Percentiles rank a stretch among this genome's conserved stretches.
Conservation (phyloP, 2,329 filamentous ascomycete genomes). For the Neocatenulostroma microsporum region DNA sequence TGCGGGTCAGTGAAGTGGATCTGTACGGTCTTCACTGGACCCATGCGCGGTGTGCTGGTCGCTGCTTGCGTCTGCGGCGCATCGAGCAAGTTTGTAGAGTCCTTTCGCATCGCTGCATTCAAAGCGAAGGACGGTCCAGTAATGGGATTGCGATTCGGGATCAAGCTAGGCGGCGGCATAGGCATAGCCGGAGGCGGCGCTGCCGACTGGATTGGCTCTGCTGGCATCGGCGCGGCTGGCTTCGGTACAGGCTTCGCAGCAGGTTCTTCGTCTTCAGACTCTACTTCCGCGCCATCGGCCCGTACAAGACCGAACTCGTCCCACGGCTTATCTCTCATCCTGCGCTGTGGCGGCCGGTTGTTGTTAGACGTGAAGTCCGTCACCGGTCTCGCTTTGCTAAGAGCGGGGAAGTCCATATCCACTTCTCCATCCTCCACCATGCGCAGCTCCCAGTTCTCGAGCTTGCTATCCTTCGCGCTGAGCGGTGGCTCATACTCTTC, state of each 20-base stretch:
- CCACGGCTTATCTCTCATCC: conserved; percentile 67
- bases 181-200: conserved; percentile 8
- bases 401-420: conserved; percentile 74
- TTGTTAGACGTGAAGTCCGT: conserved; percentile 72
- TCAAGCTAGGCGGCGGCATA: conserved; percentile 17
- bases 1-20: conserved; percentile 66
- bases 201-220: no score
- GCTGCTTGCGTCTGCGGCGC: conserved; percentile 36
- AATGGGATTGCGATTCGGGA: conserved; percentile 44
- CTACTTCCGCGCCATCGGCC: conserved; percentile 59
- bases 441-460: conserved; percentile 74
- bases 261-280: conserved; percentile 54
- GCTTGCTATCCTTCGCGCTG: conserved; percentile 58
- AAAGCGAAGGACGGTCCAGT: conserved; percentile 42
- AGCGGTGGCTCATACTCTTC: conserved; percentile 65
- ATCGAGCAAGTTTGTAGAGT: conserved; percentile 37
- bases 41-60: conserved; percentile 42
- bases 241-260: not conserved
- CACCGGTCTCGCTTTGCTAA: conserved; percentile 66
- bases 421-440: conserved; percentile 82
- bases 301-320: conserved; percentile 76
- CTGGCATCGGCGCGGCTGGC: conserved; percentile 28
- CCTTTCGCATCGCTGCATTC: conserved; percentile 34
- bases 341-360: conserved; percentile 56
- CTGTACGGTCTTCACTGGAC: conserved; percentile 45